Conservation (phyloP, 2,329 filamentous ascomycete genomes). For the Pseudocercospora fijiensis region DNA sequence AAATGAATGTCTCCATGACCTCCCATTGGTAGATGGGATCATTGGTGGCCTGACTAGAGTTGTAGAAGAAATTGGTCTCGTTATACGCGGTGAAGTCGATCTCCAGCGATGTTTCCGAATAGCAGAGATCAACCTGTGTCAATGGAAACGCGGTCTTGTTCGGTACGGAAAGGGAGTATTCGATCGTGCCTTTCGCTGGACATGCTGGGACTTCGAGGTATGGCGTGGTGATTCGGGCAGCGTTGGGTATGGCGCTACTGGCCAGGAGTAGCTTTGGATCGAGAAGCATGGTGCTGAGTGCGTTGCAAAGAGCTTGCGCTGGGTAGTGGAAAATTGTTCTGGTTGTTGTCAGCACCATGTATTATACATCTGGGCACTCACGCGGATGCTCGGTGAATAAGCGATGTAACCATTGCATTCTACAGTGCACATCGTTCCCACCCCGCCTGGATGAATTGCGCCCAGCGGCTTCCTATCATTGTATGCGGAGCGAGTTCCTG, state of each 20-base stretch:
- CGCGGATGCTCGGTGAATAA: neutral
- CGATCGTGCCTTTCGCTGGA: slow-evolving; percentile 17
- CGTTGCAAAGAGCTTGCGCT: neutral
- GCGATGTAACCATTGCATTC: slow-evolving; percentile 1
- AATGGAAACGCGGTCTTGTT: slow-evolving; percentile 11
- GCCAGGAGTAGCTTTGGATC: neutral
- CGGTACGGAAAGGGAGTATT: slow-evolving; percentile 16
- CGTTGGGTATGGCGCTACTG: neutral
- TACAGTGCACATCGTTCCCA: neutral
- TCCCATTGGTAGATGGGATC: slow-evolving; percentile 23
- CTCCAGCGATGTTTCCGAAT: slow-evolving; percentile 7
- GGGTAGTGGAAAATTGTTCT: neutral
- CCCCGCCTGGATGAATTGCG: neutral
- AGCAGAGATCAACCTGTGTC: slow-evolving; percentile 22
- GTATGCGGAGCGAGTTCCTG: neutral
- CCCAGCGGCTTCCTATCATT: neutral
- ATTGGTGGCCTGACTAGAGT: slow-evolving; percentile 13
- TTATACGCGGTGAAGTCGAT: slow-evolving; percentile 19
- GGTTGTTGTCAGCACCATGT: neutral
- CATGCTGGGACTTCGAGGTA: slow-evolving; percentile 18
- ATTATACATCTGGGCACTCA: neutral
- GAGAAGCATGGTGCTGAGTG: neutral
- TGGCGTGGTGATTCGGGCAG: slow-evolving; percentile 1
- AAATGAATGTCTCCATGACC: slow-evolving; percentile 23
- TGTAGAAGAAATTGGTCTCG: slow-evolving; percentile 23